phyloP scores from a whole-genome alignment of 495 filamentous ascomycete species.

The Diplogelasinospora grovesii region DNA sequence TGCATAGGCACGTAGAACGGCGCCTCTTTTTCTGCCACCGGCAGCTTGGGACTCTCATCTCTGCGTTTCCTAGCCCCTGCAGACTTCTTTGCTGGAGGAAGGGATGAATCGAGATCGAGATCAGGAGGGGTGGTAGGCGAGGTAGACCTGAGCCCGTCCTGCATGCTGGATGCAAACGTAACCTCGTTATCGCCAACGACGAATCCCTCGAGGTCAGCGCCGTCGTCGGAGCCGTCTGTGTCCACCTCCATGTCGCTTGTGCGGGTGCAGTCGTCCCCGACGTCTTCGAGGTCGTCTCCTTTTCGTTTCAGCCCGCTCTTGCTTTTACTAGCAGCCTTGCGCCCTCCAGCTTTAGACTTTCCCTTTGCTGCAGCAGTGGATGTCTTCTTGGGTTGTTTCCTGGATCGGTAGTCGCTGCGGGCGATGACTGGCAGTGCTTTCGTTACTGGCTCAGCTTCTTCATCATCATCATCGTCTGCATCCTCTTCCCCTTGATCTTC shows the following conservation, averaged over 20 bases:
- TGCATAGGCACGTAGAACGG: constrained; percentile 28
- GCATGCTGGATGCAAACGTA: constrained; percentile 34
- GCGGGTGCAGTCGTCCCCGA: constrained; percentile 43
- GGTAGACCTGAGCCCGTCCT: constrained; percentile 20
- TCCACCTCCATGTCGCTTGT: constrained; percentile 41
- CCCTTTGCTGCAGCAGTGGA: no score
- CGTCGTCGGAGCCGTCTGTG: constrained; percentile 40
- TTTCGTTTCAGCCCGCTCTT: constrained; percentile 3
- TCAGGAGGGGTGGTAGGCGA: constrained; percentile 25
- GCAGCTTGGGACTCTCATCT: background rate
- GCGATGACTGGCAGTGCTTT: background rate
- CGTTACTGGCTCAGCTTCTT: constrained; percentile 7
- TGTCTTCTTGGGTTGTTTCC: constrained; percentile 12
- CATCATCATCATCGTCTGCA: constrained; percentile 9
- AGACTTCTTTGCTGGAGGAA: background rate
- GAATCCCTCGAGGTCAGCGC: constrained; percentile 38
- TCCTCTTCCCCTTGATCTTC: constrained; percentile 7
- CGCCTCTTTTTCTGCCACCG: constrained; percentile 1
- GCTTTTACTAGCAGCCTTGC: constrained; percentile 11
- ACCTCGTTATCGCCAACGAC: constrained; percentile 37
- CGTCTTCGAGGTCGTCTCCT: constrained; percentile 34
- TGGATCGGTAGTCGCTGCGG: background rate
- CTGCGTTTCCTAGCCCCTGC: background rate
- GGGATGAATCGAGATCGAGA: constrained; percentile 11
- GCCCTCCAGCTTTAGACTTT: no score